Percentiles rank a stretch among this genome's conserved stretches.
Evolutionary conservation across 805 yeast species (phyloP).

Genomic region (Cyberlindnera americana): DNA sequence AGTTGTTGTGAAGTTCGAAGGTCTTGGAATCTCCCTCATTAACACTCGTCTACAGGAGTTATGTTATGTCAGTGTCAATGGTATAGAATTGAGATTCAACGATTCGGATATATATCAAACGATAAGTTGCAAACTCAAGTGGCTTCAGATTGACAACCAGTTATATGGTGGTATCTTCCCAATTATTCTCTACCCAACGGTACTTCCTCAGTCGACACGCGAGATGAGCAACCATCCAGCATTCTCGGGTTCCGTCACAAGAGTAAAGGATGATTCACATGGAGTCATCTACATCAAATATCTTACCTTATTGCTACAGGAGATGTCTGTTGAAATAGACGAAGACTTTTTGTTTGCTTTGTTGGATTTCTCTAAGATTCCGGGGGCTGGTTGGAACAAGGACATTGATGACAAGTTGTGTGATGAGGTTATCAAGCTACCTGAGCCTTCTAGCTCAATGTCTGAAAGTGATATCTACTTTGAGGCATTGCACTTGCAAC

Average conservation of each 20-base stretch:
- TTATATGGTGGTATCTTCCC: conserved; percentile 86
- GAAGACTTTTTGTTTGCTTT: conserved; percentile 87
- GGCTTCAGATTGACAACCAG: conserved; percentile 95
- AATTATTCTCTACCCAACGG: conserved; percentile 84
- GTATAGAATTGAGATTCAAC: conserved; percentile 74
- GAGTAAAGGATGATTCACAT: conserved; percentile 82
- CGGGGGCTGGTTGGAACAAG: conserved; percentile 75
- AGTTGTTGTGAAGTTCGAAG: conserved; percentile 66
- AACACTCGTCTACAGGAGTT: conserved; percentile 71
- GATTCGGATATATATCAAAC: conserved; percentile 85
- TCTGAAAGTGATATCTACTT: conserved; percentile 78
- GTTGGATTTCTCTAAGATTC: conserved; percentile 73
- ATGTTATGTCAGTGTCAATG: conserved; percentile 77
- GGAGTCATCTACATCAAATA: conserved; percentile 89
- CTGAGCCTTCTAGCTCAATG: conserved; percentile 58
- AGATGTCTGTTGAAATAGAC: conserved; percentile 87
- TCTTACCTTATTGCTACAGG: conserved; percentile 86
- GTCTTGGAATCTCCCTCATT: conserved; percentile 83
- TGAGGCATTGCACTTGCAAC: conserved; percentile 90
- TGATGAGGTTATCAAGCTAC: conserved; percentile 60
- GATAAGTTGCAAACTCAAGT: conserved; percentile 74
- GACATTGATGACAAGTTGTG: conserved; percentile 48
- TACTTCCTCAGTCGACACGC: conserved; percentile 75
- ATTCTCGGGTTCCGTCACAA: conserved; percentile 78
- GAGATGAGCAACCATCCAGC: conserved; percentile 91